phyloP scores from a whole-genome alignment of 2,329 filamentous ascomycete species.

The Parastagonospora nodorum region DNA sequence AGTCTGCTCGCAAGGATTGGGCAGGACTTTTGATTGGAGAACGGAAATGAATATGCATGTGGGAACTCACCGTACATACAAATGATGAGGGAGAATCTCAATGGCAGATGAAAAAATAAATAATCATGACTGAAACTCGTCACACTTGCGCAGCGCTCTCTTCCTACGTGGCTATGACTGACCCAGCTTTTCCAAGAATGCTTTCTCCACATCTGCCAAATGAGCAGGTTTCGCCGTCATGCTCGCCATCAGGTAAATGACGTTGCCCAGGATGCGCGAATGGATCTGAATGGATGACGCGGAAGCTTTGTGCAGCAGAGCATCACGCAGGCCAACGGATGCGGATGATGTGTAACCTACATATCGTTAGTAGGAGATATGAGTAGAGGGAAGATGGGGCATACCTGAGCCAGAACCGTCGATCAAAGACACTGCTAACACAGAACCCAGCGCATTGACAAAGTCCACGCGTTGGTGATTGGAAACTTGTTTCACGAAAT shows the following conservation, averaged over 20 bases:
- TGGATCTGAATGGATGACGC: slow-evolving; percentile 56
- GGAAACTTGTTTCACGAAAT: slow-evolving; percentile 65
- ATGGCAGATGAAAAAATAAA: too few species aligned
- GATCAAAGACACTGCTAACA: slow-evolving; percentile 68
- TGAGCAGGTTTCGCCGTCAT: slow-evolving; percentile 30
- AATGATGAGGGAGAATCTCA: too few species aligned
- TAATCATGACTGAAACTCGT: too few species aligned
- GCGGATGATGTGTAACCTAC: slow-evolving; percentile 63
- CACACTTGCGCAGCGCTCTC: too few species aligned
- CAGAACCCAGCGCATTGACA: slow-evolving; percentile 75
- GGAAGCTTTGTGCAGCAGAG: slow-evolving; percentile 48
- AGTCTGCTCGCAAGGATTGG: not conserved
- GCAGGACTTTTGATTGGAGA: not conserved
- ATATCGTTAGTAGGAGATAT: not conserved
- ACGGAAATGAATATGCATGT: too few species aligned
- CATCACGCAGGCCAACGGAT: slow-evolving; percentile 58
- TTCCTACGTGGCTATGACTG: too few species aligned
- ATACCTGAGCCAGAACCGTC: slow-evolving; percentile 55
- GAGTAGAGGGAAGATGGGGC: not conserved
- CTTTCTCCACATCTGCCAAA: slow-evolving; percentile 23
- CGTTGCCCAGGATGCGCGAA: slow-evolving; percentile 64
- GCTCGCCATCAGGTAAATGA: slow-evolving; percentile 66
- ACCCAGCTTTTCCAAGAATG: slow-evolving; percentile 7
- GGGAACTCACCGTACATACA: too few species aligned
- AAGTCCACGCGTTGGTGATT: slow-evolving; percentile 61